These are phyloP conservation scores for Neonectria ditissima DNA, from an alignment of 2,329 filamentous ascomycete genomes.

Conservation along the genomic window DNA sequence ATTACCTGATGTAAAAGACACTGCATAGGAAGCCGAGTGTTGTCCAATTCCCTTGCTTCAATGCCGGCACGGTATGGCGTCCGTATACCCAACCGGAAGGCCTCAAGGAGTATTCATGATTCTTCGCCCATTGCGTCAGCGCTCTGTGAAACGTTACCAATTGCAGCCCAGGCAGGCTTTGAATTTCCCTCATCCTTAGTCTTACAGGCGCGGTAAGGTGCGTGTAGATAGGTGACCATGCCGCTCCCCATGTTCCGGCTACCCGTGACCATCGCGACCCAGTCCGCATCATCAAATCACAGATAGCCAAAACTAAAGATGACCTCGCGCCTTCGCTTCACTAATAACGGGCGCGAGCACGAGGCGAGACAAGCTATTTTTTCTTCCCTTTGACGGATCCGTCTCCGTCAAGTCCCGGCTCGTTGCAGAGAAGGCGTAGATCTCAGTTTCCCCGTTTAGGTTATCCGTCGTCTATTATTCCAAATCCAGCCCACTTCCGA, in stretches of 20 bases:
- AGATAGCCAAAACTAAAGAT: neutral
- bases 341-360: neutral
- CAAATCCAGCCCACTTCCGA: constrained; percentile 31
- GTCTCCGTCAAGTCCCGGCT: neutral
- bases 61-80: neutral
- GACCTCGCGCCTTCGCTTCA: constrained; percentile 8
- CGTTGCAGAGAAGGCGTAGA: neutral
- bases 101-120: neutral
- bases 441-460: constrained; percentile 4
- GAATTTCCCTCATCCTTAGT: constrained; percentile 1
- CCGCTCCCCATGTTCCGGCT: constrained; percentile 2
- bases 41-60: neutral
- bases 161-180: neutral
- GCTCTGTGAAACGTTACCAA: neutral
- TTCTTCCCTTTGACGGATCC: constrained; percentile 8
- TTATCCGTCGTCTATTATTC: neutral
- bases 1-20: neutral
- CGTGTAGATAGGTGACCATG: constrained; percentile 8
- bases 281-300: constrained; percentile 8
- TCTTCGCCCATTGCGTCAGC: neutral
- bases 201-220: constrained; percentile 4
- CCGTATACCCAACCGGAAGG: neutral
- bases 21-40: neutral
- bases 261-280: constrained; percentile 4
- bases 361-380: neutral